phyloP scores from a whole-genome alignment of 176 grass and related monocot species.

The Cenchrus purpureus region DNA sequence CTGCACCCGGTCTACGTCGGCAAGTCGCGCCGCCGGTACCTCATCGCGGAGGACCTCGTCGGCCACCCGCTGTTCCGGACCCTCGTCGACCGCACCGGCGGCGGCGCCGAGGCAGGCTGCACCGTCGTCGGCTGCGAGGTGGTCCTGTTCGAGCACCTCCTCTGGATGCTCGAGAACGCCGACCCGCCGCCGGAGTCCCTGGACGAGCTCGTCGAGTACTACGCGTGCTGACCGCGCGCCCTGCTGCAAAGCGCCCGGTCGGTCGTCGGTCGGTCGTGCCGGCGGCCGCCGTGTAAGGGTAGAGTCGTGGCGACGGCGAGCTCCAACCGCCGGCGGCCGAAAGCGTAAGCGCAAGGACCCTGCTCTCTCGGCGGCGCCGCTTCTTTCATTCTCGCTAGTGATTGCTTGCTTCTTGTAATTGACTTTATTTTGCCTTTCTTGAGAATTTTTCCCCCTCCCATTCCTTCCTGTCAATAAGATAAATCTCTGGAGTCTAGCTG shows the following conservation, averaged over 20 bases:
- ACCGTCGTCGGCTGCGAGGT: constrained; percentile 72
- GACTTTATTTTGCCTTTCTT: neutral
- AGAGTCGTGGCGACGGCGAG: neutral
- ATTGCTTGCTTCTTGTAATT: neutral
- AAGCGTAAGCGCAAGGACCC: constrained; percentile 3
- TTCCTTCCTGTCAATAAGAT: neutral
- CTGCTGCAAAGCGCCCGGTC: too few relatives aligned
- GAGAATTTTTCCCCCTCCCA: neutral
- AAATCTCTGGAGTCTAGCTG: neutral
- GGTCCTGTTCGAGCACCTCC: constrained; percentile 80
- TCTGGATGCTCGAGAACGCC: constrained; percentile 39
- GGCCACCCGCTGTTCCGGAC: constrained; percentile 75
- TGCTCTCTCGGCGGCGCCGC: neutral
- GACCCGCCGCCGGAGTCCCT: constrained; percentile 25
- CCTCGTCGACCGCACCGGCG: constrained; percentile 58
- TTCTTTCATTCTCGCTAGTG: neutral
- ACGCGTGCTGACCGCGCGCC: constrained; percentile 50
- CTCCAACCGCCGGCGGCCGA: neutral
- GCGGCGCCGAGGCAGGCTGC: neutral
- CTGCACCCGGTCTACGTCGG: constrained; percentile 76
- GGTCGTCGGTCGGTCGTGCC: neutral
- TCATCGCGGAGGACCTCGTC: constrained; percentile 62
- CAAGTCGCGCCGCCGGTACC: constrained; percentile 74
- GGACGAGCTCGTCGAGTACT: constrained; percentile 58
- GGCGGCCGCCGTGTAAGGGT: neutral